Conservation (phyloP, 2,329 filamentous ascomycete species). For the Periconia sp. region DNA sequence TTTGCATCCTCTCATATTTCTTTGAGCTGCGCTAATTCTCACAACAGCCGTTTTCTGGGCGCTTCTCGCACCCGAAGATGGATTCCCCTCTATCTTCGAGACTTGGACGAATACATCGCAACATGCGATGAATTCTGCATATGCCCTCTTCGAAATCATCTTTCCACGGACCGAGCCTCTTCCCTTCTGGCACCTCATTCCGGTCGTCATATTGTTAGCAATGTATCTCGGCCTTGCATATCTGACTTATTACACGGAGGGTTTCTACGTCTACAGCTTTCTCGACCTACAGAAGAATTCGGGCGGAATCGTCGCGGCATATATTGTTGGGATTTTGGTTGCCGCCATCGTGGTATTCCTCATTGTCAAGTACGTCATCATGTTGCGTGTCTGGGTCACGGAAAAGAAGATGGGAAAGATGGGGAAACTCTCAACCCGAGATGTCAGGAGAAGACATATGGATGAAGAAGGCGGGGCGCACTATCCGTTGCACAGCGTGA, state of each 20-base stretch:
- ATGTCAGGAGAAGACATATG: constrained; percentile 1
- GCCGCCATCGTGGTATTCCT: constrained; percentile 44
- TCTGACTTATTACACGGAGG: constrained; percentile 67
- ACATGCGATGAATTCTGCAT: constrained; percentile 73
- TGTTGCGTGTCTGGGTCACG: constrained; percentile 44
- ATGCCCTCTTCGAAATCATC: constrained; percentile 75
- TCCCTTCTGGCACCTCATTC: constrained; percentile 67
- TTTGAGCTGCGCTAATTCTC: neutral
- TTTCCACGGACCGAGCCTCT: constrained; percentile 66
- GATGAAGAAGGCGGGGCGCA: constrained; percentile 20
- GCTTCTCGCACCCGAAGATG: constrained; percentile 33
- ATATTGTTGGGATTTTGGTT: constrained; percentile 57
- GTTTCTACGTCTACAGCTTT: constrained; percentile 77
- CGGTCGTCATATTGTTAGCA: constrained; percentile 69
- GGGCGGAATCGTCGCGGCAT: constrained; percentile 62
- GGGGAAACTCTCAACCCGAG: constrained; percentile 37
- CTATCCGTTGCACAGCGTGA: constrained; percentile 20
- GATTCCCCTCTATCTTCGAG: constrained; percentile 38
- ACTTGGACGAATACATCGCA: constrained; percentile 67
- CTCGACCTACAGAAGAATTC: constrained; percentile 60
- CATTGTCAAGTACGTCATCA: constrained; percentile 44
- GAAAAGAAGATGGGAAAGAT: constrained; percentile 47
- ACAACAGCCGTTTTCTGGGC: constrained; percentile 47
- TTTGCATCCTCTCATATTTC: neutral
- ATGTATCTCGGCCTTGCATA: constrained; percentile 76